Evolutionary conservation across 768 basidiomycete genomes (phyloP), one percentile per base, ranked within the genome.

Genomic region (Nidularia sp.): DNA sequence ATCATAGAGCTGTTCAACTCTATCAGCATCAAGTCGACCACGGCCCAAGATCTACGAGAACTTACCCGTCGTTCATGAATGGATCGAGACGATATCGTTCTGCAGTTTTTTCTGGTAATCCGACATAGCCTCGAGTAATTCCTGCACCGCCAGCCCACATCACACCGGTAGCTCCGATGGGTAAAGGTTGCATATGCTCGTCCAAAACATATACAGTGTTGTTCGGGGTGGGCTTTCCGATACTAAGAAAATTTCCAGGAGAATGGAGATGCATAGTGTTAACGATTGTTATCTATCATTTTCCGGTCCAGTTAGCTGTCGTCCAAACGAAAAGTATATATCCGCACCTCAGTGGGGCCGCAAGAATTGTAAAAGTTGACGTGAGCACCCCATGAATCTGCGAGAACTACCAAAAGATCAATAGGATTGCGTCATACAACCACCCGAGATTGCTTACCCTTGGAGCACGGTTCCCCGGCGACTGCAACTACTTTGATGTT

Each of bases 121-220:
- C 80, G 43, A 82, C 62, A 55, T 85, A 85, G 2, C 81, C 81
- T 39, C 74, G 68, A 13, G 75, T 75, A 34, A 83, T 75, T 22
- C 82, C 79, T n/a, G 68, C 71, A 42, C 83, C 83, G 39, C 81
- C 82, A n/a, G 78, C 83, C 81, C 81, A 84, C 80, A 83, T 83
- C 49, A 70, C 60, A 41, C 73, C 73, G 45, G 66, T 61, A 9
- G 64, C 55, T n/a, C 73, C 73, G 25, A 74, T 70, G 32, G 70
- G 65, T 5, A 70, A 55, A 5, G 71, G 70, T 48, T 61, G 55
- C 50, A 60, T 56, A 67, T 70, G 53, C 66, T 82, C 55, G 63
- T 69, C 68, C 6, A 73, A 61, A 44, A 73, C 55, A 57, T 73
- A 73, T 1, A 72, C 68, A 5, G 57, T 74, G 54, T 78, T 83